Conservation (phyloP, 768 basidiomycete genomes). For the Strobilomyces dryophilus region DNA sequence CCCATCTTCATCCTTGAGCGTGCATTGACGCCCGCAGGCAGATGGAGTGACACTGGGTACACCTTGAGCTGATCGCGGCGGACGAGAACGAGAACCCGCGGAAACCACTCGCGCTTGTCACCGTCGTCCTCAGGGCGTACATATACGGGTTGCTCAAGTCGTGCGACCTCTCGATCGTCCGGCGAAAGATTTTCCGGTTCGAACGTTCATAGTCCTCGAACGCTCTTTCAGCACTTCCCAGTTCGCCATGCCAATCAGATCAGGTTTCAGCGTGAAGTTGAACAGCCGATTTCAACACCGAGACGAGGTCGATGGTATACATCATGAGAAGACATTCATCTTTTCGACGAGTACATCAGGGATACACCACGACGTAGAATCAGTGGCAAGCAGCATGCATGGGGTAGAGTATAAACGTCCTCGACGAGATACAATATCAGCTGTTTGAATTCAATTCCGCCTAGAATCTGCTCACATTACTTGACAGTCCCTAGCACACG, state of each 20-base stretch:
- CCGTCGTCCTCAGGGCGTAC: conserved; percentile 60
- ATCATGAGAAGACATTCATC: conserved; percentile 1
- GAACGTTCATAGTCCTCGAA: background rate
- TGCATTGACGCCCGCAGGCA: background rate
- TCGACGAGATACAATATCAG: conserved; percentile 2
- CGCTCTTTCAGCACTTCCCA: conserved; percentile 4
- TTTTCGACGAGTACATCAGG: background rate
- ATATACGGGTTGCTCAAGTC: conserved; percentile 72
- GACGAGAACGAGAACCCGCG: conserved; percentile 28
- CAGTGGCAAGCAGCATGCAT: background rate
- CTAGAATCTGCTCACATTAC: background rate
- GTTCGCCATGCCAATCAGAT: conserved; percentile 1
- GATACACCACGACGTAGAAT: background rate
- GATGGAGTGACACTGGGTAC: conserved; percentile 45
- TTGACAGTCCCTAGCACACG: background rate
- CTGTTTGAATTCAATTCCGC: background rate
- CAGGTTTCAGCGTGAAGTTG: conserved; percentile 2
- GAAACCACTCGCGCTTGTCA: conserved; percentile 30
- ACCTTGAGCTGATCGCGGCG: conserved; percentile 52
- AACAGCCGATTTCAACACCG: background rate
- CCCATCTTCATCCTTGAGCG: background rate
- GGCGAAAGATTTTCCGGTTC: background rate
- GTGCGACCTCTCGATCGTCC: conserved; percentile 45
- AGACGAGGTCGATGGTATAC: conserved; percentile 4
- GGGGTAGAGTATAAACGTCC: background rate